A percentile compares a stretch with the other conserved stretches of the same genome.
phyloP scores from a whole-genome alignment of 306 rosid genomes.

The Amphicarpaea edgeworthii region DNA sequence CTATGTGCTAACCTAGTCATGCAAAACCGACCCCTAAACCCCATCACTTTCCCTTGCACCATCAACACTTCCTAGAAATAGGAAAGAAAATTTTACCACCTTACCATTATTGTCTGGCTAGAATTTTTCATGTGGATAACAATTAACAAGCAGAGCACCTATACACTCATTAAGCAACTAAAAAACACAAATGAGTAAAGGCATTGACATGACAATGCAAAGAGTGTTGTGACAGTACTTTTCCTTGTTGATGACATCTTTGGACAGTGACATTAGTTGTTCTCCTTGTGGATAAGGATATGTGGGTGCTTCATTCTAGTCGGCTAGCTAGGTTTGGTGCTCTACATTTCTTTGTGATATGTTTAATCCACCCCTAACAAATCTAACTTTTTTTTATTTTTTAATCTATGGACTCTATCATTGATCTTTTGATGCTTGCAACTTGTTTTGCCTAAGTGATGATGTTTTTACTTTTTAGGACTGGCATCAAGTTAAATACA shows the following conservation, averaged over 20 bases:
- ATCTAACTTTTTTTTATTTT: slow-evolving; percentile 2
- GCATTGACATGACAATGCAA: slow-evolving; percentile 38
- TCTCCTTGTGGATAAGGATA: slow-evolving; percentile 47
- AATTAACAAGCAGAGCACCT: slow-evolving; percentile 11
- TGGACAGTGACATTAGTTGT: slow-evolving; percentile 36
- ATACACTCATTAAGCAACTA: slow-evolving; percentile 14
- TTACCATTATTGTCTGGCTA: slow-evolving; percentile 42
- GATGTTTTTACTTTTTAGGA: slow-evolving; percentile 43
- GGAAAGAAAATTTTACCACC: slow-evolving; percentile 38
- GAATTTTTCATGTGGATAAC: slow-evolving; percentile 39
- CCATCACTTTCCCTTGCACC: slow-evolving; percentile 44
- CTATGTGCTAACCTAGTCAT: slow-evolving; percentile 47
- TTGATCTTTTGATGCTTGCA: slow-evolving; percentile 50
- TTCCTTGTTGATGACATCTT: slow-evolving; percentile 33
- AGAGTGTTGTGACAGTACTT: slow-evolving; percentile 33
- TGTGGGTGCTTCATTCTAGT: not conserved
- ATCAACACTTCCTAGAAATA: slow-evolving; percentile 44
- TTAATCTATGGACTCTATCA: slow-evolving; percentile 39
- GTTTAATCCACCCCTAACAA: slow-evolving; percentile 35
- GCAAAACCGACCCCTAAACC: slow-evolving; percentile 23
- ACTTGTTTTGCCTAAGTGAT: slow-evolving; percentile 34
- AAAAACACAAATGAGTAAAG: slow-evolving; percentile 40
- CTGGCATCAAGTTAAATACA: slow-evolving; percentile 31
- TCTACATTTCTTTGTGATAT: slow-evolving; percentile 18
- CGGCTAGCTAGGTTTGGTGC: slow-evolving; percentile 11